These are phyloP conservation scores for Myrmaecium sp. DNA, from an alignment of 2,329 filamentous ascomycete species.

Conservation along the genomic window DNA sequence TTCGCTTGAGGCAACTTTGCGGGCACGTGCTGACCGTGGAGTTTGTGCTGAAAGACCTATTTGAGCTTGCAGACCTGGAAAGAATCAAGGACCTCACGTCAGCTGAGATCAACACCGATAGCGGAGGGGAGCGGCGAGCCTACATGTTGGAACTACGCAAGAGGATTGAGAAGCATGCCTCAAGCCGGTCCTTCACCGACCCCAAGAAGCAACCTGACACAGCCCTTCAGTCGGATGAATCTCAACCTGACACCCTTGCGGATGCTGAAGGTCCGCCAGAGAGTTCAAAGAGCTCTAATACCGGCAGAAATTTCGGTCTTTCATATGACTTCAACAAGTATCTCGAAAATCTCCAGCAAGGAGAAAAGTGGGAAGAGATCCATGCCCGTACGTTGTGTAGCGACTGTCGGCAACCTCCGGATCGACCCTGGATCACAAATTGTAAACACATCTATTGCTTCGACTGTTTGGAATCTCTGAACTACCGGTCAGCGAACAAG, in stretches of 20 bases:
- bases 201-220: no score
- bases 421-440: constrained; percentile 26
- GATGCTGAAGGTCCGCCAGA: no score
- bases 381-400: constrained; percentile 27
- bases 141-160: constrained; percentile 3
- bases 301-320: constrained; percentile 20
- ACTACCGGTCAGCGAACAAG: constrained; percentile 12
- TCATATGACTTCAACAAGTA: constrained; percentile 24
- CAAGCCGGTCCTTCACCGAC: no score
- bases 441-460: constrained; percentile 41
- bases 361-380: constrained; percentile 21
- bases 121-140: neutral
- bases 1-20: constrained; percentile 34
- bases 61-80: constrained; percentile 29
- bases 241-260: neutral
- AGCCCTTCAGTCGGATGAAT: no score
- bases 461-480: constrained; percentile 25
- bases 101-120: constrained; percentile 9
- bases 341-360: constrained; percentile 18
- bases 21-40: constrained; percentile 33
- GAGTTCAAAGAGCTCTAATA: constrained; percentile 2
- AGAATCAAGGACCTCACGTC: constrained; percentile 23
- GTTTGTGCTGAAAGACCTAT: constrained; percentile 25
- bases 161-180: no score
- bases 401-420: constrained; percentile 24